These are phyloP conservation scores for Alopecurus myosuroides DNA, from an alignment of 176 grass and related monocot genomes.

Conservation along the genomic window DNA sequence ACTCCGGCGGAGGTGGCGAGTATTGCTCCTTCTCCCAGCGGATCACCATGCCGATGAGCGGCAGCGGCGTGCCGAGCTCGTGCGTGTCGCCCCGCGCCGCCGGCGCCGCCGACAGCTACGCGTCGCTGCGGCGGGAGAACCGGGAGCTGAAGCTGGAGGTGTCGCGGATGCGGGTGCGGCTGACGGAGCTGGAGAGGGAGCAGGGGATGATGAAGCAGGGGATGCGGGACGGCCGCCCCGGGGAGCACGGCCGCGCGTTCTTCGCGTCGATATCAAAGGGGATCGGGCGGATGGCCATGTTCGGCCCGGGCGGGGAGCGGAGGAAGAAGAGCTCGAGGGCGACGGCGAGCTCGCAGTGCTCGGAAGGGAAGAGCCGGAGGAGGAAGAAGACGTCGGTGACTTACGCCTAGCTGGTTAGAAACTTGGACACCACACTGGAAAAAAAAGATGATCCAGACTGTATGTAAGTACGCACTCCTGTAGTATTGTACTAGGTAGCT, in stretches of 20 bases:
- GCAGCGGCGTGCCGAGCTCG: constrained; percentile 54
- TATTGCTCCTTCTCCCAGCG: constrained; percentile 39
- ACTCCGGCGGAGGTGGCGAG: neutral
- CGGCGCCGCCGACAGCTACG: constrained; percentile 58
- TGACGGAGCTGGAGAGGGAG: constrained; percentile 77
- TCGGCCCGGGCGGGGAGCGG: constrained; percentile 21
- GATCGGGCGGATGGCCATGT: constrained; percentile 51
- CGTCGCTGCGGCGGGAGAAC: constrained; percentile 81
- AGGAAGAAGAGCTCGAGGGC: constrained; percentile 30
- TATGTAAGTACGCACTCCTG: neutral
- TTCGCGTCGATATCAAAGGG: constrained; percentile 69
- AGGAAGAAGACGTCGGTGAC: constrained; percentile 31
- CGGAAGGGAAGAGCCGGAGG: constrained; percentile 49
- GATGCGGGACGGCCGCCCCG: constrained; percentile 24
- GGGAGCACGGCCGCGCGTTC: constrained; percentile 48
- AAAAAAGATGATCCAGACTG: neutral
- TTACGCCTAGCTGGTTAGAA: neutral
- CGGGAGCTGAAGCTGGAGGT: constrained; percentile 85
- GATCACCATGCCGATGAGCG: constrained; percentile 18
- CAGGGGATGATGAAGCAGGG: constrained; percentile 77
- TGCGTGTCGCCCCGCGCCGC: constrained; percentile 44
- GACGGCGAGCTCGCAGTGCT: constrained; percentile 23
- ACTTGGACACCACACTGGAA: neutral
- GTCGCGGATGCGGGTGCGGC: constrained; percentile 68
- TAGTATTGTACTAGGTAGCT: neutral